Evolutionary conservation across 148 eudicot species (phyloP), one percentile per base, ranked within the genome.

Genomic region (Rhododendron williamsianum): DNA sequence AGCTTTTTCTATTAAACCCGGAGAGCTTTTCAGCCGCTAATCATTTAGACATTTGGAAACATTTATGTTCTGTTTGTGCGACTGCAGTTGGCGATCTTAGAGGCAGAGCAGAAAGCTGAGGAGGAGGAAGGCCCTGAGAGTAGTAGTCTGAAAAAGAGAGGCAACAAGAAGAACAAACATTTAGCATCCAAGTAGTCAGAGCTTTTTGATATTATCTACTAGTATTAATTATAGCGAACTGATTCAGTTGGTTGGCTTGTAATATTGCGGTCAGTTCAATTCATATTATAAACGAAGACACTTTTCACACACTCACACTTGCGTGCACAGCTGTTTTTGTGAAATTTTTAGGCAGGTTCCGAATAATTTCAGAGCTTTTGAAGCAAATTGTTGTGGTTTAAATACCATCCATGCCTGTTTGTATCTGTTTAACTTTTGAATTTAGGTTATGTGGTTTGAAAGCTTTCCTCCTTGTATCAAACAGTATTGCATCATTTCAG

Each of bases 41-140:
- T 82, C 6, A 19, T 46, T n/a, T 67, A n/a, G 21, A 78, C 25
- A 54, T 16, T 71, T 72, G 12, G 45, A 35, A 67, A 65, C 46
- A 25, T 52, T 15, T 15, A 15, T 38, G 30, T 16, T 76, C 36
- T 56, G 27, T 81, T 36, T 16, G 19, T 35, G 48, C 41, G 25
- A 51, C 25, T 83, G 77, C 79, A 97, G 99, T 84, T 97, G 89
- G 99, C 98, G 43, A 82, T 93, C 69, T 88, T 97, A 67, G 99
- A 95, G 88, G 98, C 92, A 13, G 98, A 95, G 87, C 99, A 97
- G 54, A 97, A 95, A 91, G 98, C 96, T 5, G 98, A 96, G 90
- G 99, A 97, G 89, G 97, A 86, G 52, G 90, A 92, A 90, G 95
- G 88, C 73, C 94, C 95, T 52, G 98, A 92, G 90, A 86, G 92